Evolutionary conservation across 1,139 yeast genomes (phyloP), one percentile per base, ranked within the genome.

Genomic region (Arxiozyma bovina): DNA sequence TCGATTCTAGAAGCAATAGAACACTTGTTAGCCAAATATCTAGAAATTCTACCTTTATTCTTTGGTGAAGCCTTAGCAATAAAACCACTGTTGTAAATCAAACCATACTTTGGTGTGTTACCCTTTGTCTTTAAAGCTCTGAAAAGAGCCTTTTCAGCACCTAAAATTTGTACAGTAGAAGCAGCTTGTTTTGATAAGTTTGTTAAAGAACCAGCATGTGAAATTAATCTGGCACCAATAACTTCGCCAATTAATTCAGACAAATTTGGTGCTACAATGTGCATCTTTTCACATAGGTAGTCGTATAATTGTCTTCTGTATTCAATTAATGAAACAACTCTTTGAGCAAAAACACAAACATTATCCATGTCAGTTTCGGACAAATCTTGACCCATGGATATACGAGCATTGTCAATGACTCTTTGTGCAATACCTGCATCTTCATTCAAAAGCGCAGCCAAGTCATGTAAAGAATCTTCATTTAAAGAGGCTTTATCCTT

Each of bases 341-440:
- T 90, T 70, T 88, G 85, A 60, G 99, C 99, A 70, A 94, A 89
- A 50, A 93, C 82, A 66, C 83, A 76, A 59, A 94, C 93, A 71
- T 93, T 93, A 63, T 82, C 83, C 83, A 94, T 86, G 74, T 93
- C 99, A 69, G 85, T 82, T 68, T 88, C 96, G 60, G 96, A 86
- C 64, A 93, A 84, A 74, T 93, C 99, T 74, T 94, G 96, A 73
- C 99, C 99, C 99, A 94, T 93, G 51, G 98, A 91, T 67, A 93
- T 88, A 77, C 90, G 88, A 63, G 96, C 93, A 61, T 87, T 90
- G 63, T 84, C 96, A 66, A 93, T 85, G 61, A 93, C 83, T 74
- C 85, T 84, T 78, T 91, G 94, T 58, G 98, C 97, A 66, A 91
- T 76, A 59, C 89, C 96, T 58, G 96, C 89, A 72, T 94, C 99